phyloP scores from a whole-genome alignment of 2,329 filamentous ascomycete genomes.

The Alternaria metachromatica region DNA sequence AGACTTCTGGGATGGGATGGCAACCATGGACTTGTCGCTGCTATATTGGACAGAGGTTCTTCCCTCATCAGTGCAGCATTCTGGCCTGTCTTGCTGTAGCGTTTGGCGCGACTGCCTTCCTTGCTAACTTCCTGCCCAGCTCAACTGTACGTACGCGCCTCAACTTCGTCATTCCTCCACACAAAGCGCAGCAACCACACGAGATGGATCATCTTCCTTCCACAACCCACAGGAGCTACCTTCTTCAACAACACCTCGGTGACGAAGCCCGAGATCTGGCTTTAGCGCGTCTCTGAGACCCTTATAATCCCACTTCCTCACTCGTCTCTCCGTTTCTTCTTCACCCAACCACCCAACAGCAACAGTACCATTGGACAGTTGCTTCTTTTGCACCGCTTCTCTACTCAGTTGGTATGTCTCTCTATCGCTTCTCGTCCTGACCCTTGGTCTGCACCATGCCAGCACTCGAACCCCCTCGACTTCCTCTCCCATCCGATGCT shows the following conservation, averaged over 20 bases:
- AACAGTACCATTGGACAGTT: background rate
- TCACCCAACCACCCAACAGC: slow-evolving; percentile 1
- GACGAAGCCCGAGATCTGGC: background rate
- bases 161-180: background rate
- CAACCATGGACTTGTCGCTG: background rate
- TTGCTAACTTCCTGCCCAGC: background rate
- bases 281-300: background rate
- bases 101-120: background rate
- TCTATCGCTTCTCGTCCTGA: background rate
- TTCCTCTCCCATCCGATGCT: background rate
- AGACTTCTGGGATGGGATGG: too few species aligned
- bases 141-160: background rate
- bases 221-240: background rate
- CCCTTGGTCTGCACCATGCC: background rate
- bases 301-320: slow-evolving; percentile 10
- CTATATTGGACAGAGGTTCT: background rate
- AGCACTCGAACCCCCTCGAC: background rate
- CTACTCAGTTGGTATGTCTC: background rate
- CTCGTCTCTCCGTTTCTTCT: slow-evolving; percentile 18
- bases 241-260: background rate
- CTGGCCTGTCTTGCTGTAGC: background rate
- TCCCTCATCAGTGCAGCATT: background rate
- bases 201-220: background rate
- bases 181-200: background rate
- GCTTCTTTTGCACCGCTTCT: background rate